Conservation (phyloP, 2,329 filamentous ascomycete genomes). For the Periconia digitata region DNA sequence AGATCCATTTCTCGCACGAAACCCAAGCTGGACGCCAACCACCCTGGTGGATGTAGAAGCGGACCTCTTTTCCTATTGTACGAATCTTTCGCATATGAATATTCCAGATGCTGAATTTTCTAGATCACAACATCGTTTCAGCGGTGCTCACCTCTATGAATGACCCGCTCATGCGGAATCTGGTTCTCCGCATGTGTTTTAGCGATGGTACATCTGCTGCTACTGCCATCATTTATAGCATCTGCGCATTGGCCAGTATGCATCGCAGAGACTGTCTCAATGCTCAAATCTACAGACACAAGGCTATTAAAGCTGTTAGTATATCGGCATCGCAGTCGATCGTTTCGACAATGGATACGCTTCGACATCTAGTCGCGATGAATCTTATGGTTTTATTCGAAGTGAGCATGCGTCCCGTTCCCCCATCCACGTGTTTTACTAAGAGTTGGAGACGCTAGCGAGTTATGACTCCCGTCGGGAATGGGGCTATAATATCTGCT, state of each 20-base stretch:
- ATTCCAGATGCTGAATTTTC: slow-evolving; percentile 1
- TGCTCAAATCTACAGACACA: slow-evolving; percentile 10
- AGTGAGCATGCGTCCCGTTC: slow-evolving; percentile 6
- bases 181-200: slow-evolving; percentile 14
- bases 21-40: slow-evolving; percentile 13
- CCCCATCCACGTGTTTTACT: background rate
- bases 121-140: slow-evolving; percentile 9
- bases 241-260: slow-evolving; percentile 13
- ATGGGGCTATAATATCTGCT: background rate
- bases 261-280: slow-evolving; percentile 6
- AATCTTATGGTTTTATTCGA: slow-evolving; percentile 16
- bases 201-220: slow-evolving; percentile 8
- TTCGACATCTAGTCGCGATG: slow-evolving; percentile 13
- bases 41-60: slow-evolving; percentile 1
- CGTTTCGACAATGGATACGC: slow-evolving; percentile 2
- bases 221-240: slow-evolving; percentile 10
- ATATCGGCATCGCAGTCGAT: slow-evolving; percentile 5
- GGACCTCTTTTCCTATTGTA: slow-evolving; percentile 15
- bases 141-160: slow-evolving; percentile 7
- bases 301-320: slow-evolving; percentile 7
- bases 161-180: slow-evolving; percentile 4
- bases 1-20: too few species aligned
- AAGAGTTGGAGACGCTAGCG: background rate
- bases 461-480: background rate
- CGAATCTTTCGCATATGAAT: background rate